Conservation (phyloP, 495 filamentous ascomycete species). For the Sphaerosporella brunnea region DNA sequence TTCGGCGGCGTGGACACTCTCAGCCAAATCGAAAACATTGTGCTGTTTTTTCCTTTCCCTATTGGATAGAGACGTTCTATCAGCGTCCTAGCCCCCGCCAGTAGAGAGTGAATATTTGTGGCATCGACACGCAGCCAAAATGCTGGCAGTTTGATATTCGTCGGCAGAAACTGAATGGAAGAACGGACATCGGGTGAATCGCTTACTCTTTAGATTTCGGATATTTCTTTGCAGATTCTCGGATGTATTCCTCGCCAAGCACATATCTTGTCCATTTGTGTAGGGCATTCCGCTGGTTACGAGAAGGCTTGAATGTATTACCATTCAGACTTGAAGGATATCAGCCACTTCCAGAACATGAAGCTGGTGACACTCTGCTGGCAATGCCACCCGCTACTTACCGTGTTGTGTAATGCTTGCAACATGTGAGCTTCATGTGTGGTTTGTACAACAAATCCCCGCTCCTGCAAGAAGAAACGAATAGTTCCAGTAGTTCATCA, state of each 20-base stretch:
- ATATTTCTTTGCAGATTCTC: constrained; percentile 51
- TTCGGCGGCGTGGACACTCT: constrained; percentile 55
- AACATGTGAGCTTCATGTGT: constrained; percentile 66
- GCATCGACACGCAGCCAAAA: too few species aligned
- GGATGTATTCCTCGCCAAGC: constrained; percentile 58
- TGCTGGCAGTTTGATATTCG: too few species aligned
- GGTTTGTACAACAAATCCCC: constrained; percentile 83
- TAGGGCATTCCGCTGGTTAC: constrained; percentile 70
- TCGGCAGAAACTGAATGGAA: too few species aligned
- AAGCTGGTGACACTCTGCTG: too few species aligned
- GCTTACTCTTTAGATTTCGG: constrained; percentile 59
- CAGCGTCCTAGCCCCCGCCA: too few species aligned
- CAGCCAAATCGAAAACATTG: constrained; percentile 54
- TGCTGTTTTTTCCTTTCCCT: constrained; percentile 57
- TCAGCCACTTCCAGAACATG: background rate
- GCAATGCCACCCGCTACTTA: constrained; percentile 20
- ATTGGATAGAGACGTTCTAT: background rate
- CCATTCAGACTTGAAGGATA: constrained; percentile 12
- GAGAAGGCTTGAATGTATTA: constrained; percentile 46
- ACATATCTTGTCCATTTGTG: constrained; percentile 83
- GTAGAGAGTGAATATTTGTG: too few species aligned
- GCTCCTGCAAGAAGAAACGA: constrained; percentile 33
- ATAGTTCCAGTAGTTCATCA: constrained; percentile 18
- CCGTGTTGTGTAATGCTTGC: constrained; percentile 90
- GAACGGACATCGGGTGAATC: too few species aligned